Conservation (phyloP, 1,139 yeast genomes). For the Pichia sp. region DNA sequence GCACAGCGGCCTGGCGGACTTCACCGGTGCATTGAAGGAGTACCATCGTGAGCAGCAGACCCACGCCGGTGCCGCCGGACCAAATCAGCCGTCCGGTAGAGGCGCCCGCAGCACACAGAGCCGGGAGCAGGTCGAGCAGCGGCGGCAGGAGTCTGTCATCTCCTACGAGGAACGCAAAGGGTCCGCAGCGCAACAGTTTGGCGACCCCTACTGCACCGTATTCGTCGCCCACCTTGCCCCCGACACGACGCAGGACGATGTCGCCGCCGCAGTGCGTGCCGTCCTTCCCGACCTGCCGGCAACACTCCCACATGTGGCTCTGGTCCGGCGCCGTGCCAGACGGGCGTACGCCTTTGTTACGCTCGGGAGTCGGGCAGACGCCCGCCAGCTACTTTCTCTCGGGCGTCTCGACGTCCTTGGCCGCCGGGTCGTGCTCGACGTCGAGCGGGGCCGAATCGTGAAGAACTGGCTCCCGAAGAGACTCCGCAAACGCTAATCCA, state of each 20-base stretch:
- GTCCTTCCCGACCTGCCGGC: neutral
- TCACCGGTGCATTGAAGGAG: neutral
- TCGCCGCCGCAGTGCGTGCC: conserved; percentile 37
- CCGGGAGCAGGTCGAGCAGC: neutral
- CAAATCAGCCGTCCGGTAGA: too few species aligned
- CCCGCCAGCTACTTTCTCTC: conserved; percentile 4
- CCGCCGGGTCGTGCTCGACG: conserved; percentile 66
- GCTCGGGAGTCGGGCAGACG: conserved; percentile 45
- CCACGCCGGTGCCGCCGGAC: too few species aligned
- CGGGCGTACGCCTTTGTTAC: conserved; percentile 37
- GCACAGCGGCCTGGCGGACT: conserved; percentile 3
- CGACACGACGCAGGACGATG: conserved; percentile 60
- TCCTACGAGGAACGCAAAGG: conserved; percentile 7
- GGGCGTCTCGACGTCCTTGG: conserved; percentile 16
- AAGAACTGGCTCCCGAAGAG: conserved; percentile 79
- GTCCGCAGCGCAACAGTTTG: conserved; percentile 24
- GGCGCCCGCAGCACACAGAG: too few species aligned
- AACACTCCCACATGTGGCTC: neutral
- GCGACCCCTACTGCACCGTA: conserved; percentile 76
- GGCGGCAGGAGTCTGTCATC: conserved; percentile 7
- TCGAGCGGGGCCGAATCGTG: conserved; percentile 75
- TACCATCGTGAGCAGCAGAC: neutral
- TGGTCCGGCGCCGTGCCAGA: neutral
- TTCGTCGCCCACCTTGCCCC: conserved; percentile 44
- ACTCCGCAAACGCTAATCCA: conserved; percentile 34